Evolutionary conservation across 2,329 filamentous ascomycete genomes (phyloP).

Genomic region (Alternaria triticina): DNA sequence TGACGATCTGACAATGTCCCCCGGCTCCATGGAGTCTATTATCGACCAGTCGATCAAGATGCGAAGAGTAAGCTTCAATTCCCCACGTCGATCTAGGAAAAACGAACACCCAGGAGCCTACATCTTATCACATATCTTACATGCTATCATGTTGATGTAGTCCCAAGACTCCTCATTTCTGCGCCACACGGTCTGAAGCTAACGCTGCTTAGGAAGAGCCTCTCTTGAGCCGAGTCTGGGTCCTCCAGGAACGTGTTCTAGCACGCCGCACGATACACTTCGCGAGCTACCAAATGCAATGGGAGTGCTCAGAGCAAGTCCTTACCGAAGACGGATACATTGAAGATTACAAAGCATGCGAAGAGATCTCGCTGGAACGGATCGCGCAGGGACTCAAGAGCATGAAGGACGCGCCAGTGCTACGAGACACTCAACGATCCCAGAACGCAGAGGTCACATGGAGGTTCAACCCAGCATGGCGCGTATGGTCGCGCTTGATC

Average conservation of each 20-base stretch:
- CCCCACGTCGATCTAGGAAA: too few relatives aligned
- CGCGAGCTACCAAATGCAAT: constrained; percentile 14
- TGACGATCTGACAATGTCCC: constrained; percentile 1
- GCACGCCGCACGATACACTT: constrained; percentile 3
- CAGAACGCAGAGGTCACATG: too few relatives aligned
- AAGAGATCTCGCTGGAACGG: background rate
- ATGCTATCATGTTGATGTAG: background rate
- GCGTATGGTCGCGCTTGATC: constrained; percentile 6
- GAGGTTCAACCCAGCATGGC: background rate
- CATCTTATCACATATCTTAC: too few relatives aligned
- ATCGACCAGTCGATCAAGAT: background rate
- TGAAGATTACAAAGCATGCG: background rate
- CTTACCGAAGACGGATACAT: background rate
- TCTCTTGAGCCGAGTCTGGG: constrained; percentile 3
- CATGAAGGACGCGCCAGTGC: background rate
- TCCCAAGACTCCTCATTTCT: too few relatives aligned
- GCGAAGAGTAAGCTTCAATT: background rate
- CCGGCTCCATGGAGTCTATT: background rate
- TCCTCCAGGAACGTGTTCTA: constrained; percentile 10
- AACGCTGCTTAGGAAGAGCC: constrained; percentile 1
- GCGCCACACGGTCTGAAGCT: background rate
- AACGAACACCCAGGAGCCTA: too few relatives aligned
- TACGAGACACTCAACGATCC: too few relatives aligned
- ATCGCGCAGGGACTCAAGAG: background rate
- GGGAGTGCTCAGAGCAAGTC: constrained; percentile 8